Evolutionary conservation across 2,329 filamentous ascomycete genomes (phyloP), one percentile per base, ranked within the genome.

Genomic region (Diaporthe eres): DNA sequence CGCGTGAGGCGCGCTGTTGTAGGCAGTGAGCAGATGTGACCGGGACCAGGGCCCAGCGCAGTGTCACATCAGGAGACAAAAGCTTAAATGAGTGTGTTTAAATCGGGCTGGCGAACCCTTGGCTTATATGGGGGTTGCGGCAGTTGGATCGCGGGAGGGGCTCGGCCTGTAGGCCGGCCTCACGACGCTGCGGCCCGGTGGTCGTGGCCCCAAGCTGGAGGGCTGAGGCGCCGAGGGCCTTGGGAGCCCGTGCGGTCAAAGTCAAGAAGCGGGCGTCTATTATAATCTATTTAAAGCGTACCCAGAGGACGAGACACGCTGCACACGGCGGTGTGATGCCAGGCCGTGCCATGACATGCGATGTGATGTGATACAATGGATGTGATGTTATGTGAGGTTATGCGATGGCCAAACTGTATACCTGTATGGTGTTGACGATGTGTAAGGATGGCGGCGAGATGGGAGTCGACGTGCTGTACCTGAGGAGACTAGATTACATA

Each of bases 181-280:
- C 8, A 28, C 6, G 63, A 39, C 31, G 8, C 28, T 53, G 31
- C 31, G 65, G 65, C 22, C 65, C 47, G 44, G 63, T 47, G 42
- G 42, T 44, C 19, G 31, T n/a, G 47, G n/a, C 28, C 44, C 44
- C 65, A 25, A 51, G 13, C 31, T 25, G 28, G 9, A 37, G 65
- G 65, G 65, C 65, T 39, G 63, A 25, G 13, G 65, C 34, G 47
- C 65, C 65, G 31, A 53, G 63, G 47, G 47, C n/a, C 65, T 68
- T 68, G 65, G 65, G 65, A 53, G 65, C 47, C 63, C 7, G 63
- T 68, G 44, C 31, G 44, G 28, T 17, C 25, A 13, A 51, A 51
- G 44, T 37, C 28, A 68, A 68, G 31, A 22, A 2, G 13, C 1
- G 22, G 31, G 65, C 13, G 65, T 53, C 47, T 51, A 53, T 68